Evolutionary conservation across 805 yeast genomes (phyloP).

Genomic region (Cyberlindnera samutprakarnensis): DNA sequence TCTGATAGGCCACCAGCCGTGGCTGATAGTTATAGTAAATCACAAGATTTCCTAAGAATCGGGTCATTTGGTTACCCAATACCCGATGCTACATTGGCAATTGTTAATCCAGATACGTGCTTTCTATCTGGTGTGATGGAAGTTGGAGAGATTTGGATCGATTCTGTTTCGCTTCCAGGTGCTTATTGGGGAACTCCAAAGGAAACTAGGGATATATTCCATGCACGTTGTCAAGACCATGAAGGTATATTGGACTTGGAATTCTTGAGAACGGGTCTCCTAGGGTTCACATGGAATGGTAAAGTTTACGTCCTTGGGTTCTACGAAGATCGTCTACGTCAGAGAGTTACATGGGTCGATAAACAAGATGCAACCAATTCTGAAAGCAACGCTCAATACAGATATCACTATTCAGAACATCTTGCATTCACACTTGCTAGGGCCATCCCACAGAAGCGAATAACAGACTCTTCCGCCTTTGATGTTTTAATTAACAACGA

Average conservation of each 20-base stretch:
- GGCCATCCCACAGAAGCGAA: constrained; percentile 55
- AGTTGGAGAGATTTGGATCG: constrained; percentile 98
- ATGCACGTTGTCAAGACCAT: constrained; percentile 71
- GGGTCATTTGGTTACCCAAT: constrained; percentile 93
- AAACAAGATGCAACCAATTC: constrained; percentile 25
- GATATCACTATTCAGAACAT: constrained; percentile 83
- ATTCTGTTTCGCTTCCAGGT: constrained; percentile 83
- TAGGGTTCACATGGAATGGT: constrained; percentile 85
- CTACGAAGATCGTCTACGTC: constrained; percentile 87
- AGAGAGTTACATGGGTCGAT: constrained; percentile 61
- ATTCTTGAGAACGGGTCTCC: constrained; percentile 81
- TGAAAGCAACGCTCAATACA: constrained; percentile 21
- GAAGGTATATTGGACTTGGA: constrained; percentile 66
- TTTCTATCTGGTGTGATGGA: constrained; percentile 65
- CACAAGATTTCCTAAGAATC: constrained; percentile 52
- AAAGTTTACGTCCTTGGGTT: constrained; percentile 83
- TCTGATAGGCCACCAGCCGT: constrained; percentile 47
- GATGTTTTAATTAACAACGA: constrained; percentile 70
- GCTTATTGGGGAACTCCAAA: constrained; percentile 72
- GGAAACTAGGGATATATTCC: constrained; percentile 70
- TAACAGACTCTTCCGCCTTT: constrained; percentile 87
- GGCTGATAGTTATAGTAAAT: constrained; percentile 32
- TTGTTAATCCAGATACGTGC: constrained; percentile 89
- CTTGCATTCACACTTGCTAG: constrained; percentile 77
- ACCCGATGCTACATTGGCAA: constrained; percentile 89